Evolutionary conservation across 2,329 filamentous ascomycete species (phyloP), one percentile per base, ranked within the genome.

Genomic region (Emericellopsis atlantica): DNA sequence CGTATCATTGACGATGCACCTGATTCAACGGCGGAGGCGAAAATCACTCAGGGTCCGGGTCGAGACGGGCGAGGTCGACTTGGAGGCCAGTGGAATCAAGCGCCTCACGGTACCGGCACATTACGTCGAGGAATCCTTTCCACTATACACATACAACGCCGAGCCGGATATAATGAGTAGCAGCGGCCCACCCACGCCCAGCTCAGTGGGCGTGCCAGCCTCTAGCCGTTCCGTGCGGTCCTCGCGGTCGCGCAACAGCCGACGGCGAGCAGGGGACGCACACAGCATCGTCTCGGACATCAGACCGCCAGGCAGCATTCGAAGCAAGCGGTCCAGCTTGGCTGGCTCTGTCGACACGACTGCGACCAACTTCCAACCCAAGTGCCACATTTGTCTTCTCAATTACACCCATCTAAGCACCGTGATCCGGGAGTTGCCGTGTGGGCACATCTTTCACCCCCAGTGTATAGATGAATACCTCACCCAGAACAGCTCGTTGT

Each of bases 391-490:
- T 40, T 98, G 92, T 54, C 70, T 94, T 1, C 84, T 87, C 41
- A 77, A 85, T 44, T 96, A 86, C 53, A 71, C 82, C 23, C 72
- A 78, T 14, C 73, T 76, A 32, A 62, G 70, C 15, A 82, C 84
- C 0, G 74, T 79, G 16, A 88, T 96, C 42, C 82, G 88, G 42
- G 84, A 95, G 59, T 68, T 96, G 3, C 79, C 86, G 0, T 98
- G 92, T 51, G 79, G 83, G 1, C 92, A 98, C 56, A 90, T 96
- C 43, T 98, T 89, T 59, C 90, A 98, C 49, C 82, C 85, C 0
- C 81, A 84, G 48, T 98, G 92, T 54, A 89, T 96, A 47, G 89
- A 96, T 54, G 74, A 80, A 18, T 95, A 92, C 51, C 67, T 96
- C 11, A 70, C 73, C 35, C 71, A 79, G 41, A 81, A 82, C 54